These are phyloP conservation scores for Ustanciosporium gigantosporum DNA, from an alignment of 1,284 basidiomycete species.

Conservation along the genomic window DNA sequence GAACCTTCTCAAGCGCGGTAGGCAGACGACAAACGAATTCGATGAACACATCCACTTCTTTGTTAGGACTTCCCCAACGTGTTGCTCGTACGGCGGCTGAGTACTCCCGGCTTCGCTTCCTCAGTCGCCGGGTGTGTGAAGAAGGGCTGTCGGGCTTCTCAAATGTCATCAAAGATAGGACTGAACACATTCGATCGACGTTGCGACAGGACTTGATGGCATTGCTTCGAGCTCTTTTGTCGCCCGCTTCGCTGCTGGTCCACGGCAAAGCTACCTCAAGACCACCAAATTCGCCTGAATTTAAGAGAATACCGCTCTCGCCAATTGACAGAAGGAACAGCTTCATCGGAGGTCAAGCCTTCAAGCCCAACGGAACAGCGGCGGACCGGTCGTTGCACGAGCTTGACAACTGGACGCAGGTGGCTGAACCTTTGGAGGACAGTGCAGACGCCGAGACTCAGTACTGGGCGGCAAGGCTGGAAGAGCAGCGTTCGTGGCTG, in stretches of 20 bases:
- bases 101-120: constrained; percentile 89
- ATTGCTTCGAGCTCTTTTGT: constrained; percentile 69
- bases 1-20: neutral
- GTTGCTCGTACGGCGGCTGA: constrained; percentile 82
- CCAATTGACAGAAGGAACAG: constrained; percentile 9
- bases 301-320: constrained; percentile 2
- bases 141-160: constrained; percentile 75
- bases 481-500: constrained; percentile 33
- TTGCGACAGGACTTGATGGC: constrained; percentile 81
- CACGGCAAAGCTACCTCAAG: constrained; percentile 4
- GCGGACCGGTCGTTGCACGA: constrained; percentile 5
- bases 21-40: too few species aligned
- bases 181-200: constrained; percentile 77
- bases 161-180: constrained; percentile 76
- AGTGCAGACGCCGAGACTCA: constrained; percentile 62
- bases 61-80: constrained; percentile 68
- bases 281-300: constrained; percentile 12
- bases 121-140: constrained; percentile 76
- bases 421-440: constrained; percentile 78
- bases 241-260: constrained; percentile 24
- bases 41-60: neutral
- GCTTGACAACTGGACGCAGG: constrained; percentile 30
- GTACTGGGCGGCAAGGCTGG: constrained; percentile 31
- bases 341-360: constrained; percentile 8
- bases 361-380: neutral